Percentiles rank a stretch among this genome's conserved stretches.
Evolutionary conservation across 495 filamentous ascomycete species (phyloP).

Genomic region (Penicillium cinerascens): DNA sequence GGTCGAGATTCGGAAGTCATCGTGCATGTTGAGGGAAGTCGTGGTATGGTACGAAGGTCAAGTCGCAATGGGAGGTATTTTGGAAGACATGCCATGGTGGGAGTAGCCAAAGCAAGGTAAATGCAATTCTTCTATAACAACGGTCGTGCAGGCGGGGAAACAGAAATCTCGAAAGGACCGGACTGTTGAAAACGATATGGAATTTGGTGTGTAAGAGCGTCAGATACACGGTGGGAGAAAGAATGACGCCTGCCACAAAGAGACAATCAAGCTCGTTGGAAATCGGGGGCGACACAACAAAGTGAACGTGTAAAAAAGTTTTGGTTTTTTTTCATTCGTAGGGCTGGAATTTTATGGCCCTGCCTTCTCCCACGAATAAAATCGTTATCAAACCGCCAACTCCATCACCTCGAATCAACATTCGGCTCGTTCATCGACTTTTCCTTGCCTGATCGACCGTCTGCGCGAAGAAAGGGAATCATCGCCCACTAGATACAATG

Average conservation of each 20-base stretch:
- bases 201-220: slow-evolving; percentile 41
- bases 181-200: slow-evolving; percentile 39
- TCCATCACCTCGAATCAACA: slow-evolving; percentile 41
- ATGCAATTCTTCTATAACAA: slow-evolving; percentile 27
- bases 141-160: slow-evolving; percentile 1
- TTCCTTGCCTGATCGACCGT: slow-evolving; percentile 39
- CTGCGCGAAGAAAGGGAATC: slow-evolving; percentile 42
- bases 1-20: no score
- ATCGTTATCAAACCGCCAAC: slow-evolving; percentile 46
- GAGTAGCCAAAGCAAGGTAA: slow-evolving; percentile 26
- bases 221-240: slow-evolving; percentile 35
- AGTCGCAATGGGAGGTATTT: slow-evolving; percentile 19
- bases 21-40: no score
- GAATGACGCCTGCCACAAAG: slow-evolving; percentile 1
- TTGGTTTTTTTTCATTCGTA: slow-evolving; percentile 44
- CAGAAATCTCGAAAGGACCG: slow-evolving; percentile 16
- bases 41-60: not conserved
- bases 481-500: slow-evolving; percentile 35
- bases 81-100: slow-evolving; percentile 19
- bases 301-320: slow-evolving; percentile 26
- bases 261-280: not conserved
- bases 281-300: slow-evolving; percentile 12
- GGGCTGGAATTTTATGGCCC: slow-evolving; percentile 37
- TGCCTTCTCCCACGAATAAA: slow-evolving; percentile 45
- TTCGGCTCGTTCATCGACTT: slow-evolving; percentile 44